Evolutionary conservation across 192 early-diverging fungal genomes (phyloP), one percentile per base, ranked within the genome.

Genomic region (Rhizophagus sp.): DNA sequence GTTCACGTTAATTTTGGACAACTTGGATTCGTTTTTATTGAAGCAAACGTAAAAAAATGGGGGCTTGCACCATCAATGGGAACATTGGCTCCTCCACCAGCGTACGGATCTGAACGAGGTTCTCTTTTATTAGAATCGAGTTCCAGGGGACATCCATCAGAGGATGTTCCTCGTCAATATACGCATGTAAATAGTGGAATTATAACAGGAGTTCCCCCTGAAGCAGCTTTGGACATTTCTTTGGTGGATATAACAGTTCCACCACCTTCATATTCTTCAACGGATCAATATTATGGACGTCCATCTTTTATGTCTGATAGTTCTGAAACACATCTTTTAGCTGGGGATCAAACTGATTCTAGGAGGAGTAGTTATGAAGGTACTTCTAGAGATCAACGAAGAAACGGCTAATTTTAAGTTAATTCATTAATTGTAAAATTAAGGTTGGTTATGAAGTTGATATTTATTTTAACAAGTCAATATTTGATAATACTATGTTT

Each of bases 31-130:
- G 94, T 95, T 9, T 95, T 95, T 85, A 88, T 95, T 6, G 94
- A 95, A 78, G 94, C 93, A 61, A 94, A 95, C 78, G 93, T 95
- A 50, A 94, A 93, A 86, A 91, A 93, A 72, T 95, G 94, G 94
- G 94, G 94, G 0, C 83, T 95, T 30, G 94, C 92, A 1, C 92
- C 94, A 12, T 82, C 90, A 9, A 88, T 90, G 80, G 93, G 94
- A 50, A 87, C 92, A 5, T 75, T 91, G 15, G 85, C 86, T 22
- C 94, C 94, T 36, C 94, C 94, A 30, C 94, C 94, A 15, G 88
- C 93, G 1, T 95, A 95, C 82, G 94, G 94, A 17, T 88, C 87
- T 52, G 89, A 93, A 82, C 82, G 90, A 72, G 93, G 88, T 52
- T 91, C 94, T 1, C 87, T 93, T 70, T 77, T 95, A 71, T 84